Conservation (phyloP, 495 filamentous ascomycete genomes). For the Lasiosphaeria miniovina region DNA sequence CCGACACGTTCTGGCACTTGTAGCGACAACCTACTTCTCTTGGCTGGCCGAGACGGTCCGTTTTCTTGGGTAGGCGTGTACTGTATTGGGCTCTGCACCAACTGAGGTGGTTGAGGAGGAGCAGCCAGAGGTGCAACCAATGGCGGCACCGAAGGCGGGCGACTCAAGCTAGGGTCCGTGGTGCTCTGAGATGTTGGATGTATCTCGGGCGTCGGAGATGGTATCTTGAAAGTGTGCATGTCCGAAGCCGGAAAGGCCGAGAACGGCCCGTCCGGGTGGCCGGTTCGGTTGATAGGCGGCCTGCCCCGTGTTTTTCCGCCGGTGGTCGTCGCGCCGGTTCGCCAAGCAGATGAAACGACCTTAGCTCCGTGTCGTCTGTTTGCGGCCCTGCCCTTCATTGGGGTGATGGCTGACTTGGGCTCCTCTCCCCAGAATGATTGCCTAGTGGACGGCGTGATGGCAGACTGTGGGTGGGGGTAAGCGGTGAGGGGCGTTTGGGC, state of each 20-base stretch:
- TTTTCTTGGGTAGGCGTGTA: conserved; percentile 24
- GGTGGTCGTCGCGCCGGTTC: conserved; percentile 60
- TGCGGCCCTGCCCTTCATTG: conserved; percentile 65
- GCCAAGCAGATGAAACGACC: conserved; percentile 94
- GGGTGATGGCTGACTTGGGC: conserved; percentile 75
- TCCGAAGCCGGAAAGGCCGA: conserved; percentile 76
- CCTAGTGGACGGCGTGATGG: conserved; percentile 30
- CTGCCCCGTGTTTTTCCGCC: conserved; percentile 78
- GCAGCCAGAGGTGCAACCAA: conserved; percentile 14
- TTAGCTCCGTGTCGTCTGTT: conserved; percentile 82
- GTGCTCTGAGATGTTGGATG: conserved; percentile 28
- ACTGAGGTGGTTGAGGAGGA: not conserved
- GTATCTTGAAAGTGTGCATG: conserved; percentile 30
- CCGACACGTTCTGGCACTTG: conserved; percentile 77
- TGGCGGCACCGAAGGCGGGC: conserved; percentile 2
- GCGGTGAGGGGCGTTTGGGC: conserved; percentile 50
- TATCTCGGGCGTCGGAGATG: conserved; percentile 34
- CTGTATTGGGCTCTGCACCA: conserved; percentile 23
- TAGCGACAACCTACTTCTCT: conserved; percentile 63
- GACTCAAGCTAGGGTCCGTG: conserved; percentile 25
- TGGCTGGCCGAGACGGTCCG: conserved; percentile 31
- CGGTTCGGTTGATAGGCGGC: conserved; percentile 70
- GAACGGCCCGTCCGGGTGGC: conserved; percentile 71
- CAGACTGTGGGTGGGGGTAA: conserved; percentile 30
- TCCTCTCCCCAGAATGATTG: conserved; percentile 30